Evolutionary conservation across 805 yeast species (phyloP).

Genomic region (Wickerhamomyces chaumierensis): DNA sequence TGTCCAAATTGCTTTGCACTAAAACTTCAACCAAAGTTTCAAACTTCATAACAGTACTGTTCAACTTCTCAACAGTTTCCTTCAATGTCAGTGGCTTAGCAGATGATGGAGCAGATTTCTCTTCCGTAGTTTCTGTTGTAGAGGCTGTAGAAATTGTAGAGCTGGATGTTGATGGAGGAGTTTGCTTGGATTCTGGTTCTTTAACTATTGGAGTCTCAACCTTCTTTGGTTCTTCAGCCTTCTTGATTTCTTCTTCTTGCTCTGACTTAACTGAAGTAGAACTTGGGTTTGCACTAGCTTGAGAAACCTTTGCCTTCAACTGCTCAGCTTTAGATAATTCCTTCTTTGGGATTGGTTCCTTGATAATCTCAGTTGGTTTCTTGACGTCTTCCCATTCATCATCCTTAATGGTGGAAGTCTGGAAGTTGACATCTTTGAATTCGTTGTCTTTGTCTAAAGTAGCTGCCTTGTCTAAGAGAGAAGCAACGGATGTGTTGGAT

Average conservation of each 20-base stretch:
- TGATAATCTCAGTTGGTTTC: slow-evolving; percentile 1
- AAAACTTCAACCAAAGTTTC: slow-evolving; percentile 45
- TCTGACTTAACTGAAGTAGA: slow-evolving; percentile 7
- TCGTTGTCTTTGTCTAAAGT: slow-evolving; percentile 27
- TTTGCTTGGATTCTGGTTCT: slow-evolving; percentile 6
- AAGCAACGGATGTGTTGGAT: slow-evolving; percentile 23
- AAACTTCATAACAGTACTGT: slow-evolving; percentile 42
- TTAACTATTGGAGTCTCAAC: slow-evolving; percentile 13
- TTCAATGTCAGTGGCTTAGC: slow-evolving; percentile 51
- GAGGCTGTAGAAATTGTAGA: slow-evolving; percentile 6
- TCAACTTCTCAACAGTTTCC: slow-evolving; percentile 59
- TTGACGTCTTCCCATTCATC: slow-evolving; percentile 20
- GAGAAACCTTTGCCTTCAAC: background rate
- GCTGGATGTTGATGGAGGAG: slow-evolving; percentile 7
- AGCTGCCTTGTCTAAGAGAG: slow-evolving; percentile 36
- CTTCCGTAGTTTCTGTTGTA: slow-evolving; percentile 5
- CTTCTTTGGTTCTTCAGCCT: slow-evolving; percentile 7
- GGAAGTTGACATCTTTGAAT: slow-evolving; percentile 9
- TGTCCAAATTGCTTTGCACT: slow-evolving; percentile 43
- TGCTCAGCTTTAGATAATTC: slow-evolving; percentile 3
- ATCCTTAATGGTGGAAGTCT: slow-evolving; percentile 22
- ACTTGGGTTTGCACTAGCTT: background rate
- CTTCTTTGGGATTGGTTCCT: slow-evolving; percentile 5
- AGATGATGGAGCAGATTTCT: slow-evolving; percentile 6
- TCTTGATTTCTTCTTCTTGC: slow-evolving; percentile 5